Conservation (phyloP, 441 rosid genomes). For the Melastoma candidum region DNA sequence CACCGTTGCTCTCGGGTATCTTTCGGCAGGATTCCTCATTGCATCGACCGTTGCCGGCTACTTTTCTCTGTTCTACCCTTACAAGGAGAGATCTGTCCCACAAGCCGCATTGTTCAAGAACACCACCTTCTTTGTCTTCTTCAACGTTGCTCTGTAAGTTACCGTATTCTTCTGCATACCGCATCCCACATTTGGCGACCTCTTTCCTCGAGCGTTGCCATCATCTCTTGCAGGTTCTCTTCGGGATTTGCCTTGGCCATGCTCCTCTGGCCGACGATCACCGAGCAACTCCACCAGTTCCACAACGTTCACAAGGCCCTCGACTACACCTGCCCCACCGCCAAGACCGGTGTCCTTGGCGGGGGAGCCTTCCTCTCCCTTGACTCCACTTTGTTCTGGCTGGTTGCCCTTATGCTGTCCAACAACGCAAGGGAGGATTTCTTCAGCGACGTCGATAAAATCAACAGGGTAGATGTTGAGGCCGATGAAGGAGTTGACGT, state of each 20-base stretch:
- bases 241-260: constrained; percentile 61
- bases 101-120: constrained; percentile 55
- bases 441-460: constrained; percentile 46
- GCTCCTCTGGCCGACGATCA: constrained; percentile 75
- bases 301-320: constrained; percentile 49
- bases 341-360: constrained; percentile 89
- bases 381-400: constrained; percentile 90
- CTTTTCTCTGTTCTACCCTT: constrained; percentile 66
- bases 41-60: constrained; percentile 50
- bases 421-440: constrained; percentile 89
- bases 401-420: constrained; percentile 80
- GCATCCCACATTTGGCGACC: no score
- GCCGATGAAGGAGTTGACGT: no score
- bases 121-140: constrained; percentile 58
- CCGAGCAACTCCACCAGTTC: constrained; percentile 67
- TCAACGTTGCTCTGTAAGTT: constrained; percentile 81
- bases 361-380: constrained; percentile 95
- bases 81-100: constrained; percentile 77
- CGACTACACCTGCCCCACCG: constrained; percentile 64
- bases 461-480: background rate
- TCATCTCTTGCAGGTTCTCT: background rate
- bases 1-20: constrained; percentile 51
- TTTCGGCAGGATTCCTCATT: constrained; percentile 60
- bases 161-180: background rate
- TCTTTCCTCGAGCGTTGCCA: no score